Percentiles rank a stretch among this genome's conserved stretches.
These are phyloP conservation scores for Termitomyces sp. DNA, from an alignment of 768 basidiomycete species.

Conservation along the genomic window DNA sequence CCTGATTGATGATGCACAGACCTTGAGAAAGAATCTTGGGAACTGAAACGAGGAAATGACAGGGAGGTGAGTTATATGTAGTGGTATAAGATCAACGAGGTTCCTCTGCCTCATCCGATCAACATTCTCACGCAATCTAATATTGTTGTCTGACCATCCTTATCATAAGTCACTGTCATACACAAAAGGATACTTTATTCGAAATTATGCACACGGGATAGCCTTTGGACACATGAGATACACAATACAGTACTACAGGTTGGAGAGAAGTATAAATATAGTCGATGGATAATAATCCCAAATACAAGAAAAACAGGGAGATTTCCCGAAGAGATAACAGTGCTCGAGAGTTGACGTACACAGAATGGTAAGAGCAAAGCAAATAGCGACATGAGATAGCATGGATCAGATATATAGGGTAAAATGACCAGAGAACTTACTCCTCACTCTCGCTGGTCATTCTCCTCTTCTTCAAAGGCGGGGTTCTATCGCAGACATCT, in stretches of 20 bases:
- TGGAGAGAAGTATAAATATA: conserved; percentile 12
- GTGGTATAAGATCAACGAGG: conserved; percentile 18
- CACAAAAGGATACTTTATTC: neutral
- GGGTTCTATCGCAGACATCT: conserved; percentile 22
- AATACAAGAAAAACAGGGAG: conserved; percentile 19
- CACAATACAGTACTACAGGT: conserved; percentile 8
- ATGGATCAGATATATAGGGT: conserved; percentile 14
- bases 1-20: conserved; percentile 7
- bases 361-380: conserved; percentile 11
- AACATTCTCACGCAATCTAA: conserved; percentile 20
- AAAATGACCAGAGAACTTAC: conserved; percentile 6
- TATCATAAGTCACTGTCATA: neutral
- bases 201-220: neutral
- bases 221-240: conserved; percentile 9
- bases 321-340: conserved; percentile 17
- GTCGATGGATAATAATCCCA: conserved; percentile 1
- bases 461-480: conserved; percentile 49
- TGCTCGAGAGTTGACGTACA: conserved; percentile 5
- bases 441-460: conserved; percentile 25
- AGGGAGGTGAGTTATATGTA: conserved; percentile 16
- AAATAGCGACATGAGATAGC: conserved; percentile 15
- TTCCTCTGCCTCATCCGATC: conserved; percentile 17
- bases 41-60: conserved; percentile 11
- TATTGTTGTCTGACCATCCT: conserved; percentile 13
- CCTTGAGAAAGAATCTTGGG: conserved; percentile 12